Percentiles rank a stretch among this genome's conserved stretches.
Conservation (phyloP, 2,329 filamentous ascomycete species). For the Hypoxylon sp. region DNA sequence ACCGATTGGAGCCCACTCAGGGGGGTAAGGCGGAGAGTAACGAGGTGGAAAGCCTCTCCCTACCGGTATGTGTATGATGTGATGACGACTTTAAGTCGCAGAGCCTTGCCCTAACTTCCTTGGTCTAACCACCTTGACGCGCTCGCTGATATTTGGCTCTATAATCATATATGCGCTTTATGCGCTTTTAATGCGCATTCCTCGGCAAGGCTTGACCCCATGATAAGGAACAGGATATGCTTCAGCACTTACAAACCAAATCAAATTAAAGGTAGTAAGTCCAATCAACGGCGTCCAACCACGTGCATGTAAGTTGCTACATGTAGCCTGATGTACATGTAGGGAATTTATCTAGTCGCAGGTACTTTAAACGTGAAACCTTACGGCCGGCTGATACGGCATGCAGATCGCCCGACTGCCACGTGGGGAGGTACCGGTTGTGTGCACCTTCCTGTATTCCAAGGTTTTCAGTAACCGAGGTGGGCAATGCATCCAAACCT, state of each 20-base stretch:
- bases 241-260: not conserved
- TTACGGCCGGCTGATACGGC: conserved; percentile 23
- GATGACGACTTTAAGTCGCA: conserved; percentile 34
- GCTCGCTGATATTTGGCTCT: conserved; percentile 7
- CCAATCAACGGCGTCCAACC: not conserved
- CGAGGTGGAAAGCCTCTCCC: not conserved
- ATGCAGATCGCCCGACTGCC: conserved; percentile 38
- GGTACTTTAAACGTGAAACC: conserved; percentile 31
- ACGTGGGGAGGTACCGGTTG: conserved; percentile 42
- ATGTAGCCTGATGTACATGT: conserved; percentile 15
- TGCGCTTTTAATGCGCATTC: conserved; percentile 8
- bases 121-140: conserved; percentile 26
- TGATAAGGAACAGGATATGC: conserved; percentile 5
- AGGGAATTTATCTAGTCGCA: conserved; percentile 9
- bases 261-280: conserved; percentile 6
- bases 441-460: conserved; percentile 19
- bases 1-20: conserved; percentile 41
- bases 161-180: conserved; percentile 15
- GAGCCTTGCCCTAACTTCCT: conserved; percentile 25
- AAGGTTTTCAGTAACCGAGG: not conserved
- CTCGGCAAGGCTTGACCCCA: not conserved
- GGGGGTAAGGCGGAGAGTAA: conserved; percentile 38
- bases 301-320: conserved; percentile 3
- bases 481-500: conserved; percentile 8
- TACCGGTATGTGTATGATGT: conserved; percentile 31